phyloP scores from a whole-genome alignment of 2,329 filamentous ascomycete species.

The Colletotrichum paranaense region DNA sequence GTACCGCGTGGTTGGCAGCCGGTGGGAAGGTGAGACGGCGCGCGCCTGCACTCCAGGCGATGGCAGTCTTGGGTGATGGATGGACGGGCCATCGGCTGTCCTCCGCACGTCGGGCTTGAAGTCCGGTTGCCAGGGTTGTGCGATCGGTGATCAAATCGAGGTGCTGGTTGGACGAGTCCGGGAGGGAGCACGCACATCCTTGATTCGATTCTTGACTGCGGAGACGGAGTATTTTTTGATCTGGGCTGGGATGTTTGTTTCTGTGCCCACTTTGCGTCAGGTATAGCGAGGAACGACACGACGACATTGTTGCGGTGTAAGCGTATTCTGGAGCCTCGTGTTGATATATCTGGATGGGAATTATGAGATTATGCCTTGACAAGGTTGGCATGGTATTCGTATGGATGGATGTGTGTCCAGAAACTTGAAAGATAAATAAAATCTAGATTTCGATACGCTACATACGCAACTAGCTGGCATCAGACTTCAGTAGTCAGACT shows the following conservation, averaged over 20 bases:
- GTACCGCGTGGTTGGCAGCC: conserved; percentile 18
- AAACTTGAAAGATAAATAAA: neutral
- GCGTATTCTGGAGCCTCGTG: neutral
- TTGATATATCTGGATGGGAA: neutral
- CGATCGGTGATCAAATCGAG: conserved; percentile 30
- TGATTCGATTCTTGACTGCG: conserved; percentile 14
- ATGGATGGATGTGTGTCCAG: neutral
- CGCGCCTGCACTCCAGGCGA: neutral
- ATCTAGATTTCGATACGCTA: neutral
- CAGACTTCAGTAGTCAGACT: neutral
- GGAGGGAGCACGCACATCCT: conserved; percentile 26
- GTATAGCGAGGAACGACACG: neutral
- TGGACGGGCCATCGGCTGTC: conserved; percentile 7
- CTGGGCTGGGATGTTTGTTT: conserved; percentile 17
- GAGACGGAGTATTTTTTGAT: conserved; percentile 12
- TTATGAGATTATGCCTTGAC: neutral
- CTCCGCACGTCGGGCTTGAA: conserved; percentile 8
- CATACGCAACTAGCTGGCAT: neutral
- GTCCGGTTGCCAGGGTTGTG: conserved; percentile 32
- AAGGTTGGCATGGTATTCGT: neutral
- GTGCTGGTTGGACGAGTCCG: neutral
- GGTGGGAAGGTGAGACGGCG: conserved; percentile 11
- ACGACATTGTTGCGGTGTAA: conserved; percentile 22
- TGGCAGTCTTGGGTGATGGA: neutral
- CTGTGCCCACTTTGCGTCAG: conserved; percentile 19